A percentile compares a stretch with the other conserved stretches of the same genome.
Conservation (phyloP, 2,329 filamentous ascomycete genomes). For the Talaromyces sp. region DNA sequence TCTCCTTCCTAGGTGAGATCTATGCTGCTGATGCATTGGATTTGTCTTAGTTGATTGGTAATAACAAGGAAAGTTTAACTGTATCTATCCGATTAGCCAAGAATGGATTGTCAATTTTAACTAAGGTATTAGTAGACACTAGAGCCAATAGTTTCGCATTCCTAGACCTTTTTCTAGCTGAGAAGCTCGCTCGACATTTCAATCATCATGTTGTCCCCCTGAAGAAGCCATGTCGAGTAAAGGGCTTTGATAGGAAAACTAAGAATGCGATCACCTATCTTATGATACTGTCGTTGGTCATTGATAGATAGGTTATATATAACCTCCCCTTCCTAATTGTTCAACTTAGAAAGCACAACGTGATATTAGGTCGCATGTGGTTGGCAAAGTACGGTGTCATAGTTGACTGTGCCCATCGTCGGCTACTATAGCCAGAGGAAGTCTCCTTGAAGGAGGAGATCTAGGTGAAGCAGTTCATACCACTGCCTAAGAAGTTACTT, state of each 20-base stretch:
- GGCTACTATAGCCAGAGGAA: neutral
- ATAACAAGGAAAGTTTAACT: constrained; percentile 1
- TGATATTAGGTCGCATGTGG: constrained; percentile 11
- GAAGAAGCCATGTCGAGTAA: neutral
- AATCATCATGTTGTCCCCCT: neutral
- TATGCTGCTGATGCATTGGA: neutral
- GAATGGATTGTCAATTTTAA: constrained; percentile 5
- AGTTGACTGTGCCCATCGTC: neutral
- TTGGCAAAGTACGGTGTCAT: neutral
- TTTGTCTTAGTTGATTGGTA: constrained; percentile 2
- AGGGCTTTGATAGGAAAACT: neutral
- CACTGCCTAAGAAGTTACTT: neutral
- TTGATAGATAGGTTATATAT: neutral
- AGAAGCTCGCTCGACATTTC: neutral
- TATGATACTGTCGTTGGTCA: neutral
- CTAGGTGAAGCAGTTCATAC: neutral
- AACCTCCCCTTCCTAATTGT: neutral
- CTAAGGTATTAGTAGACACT: neutral
- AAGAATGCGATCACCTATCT: neutral
- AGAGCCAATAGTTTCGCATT: neutral
- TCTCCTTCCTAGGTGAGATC: constrained; percentile 11
- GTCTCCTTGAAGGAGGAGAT: neutral
- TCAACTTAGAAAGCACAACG: neutral
- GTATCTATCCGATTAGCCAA: constrained; percentile 16
- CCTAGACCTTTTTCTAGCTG: neutral